These are phyloP conservation scores for Taphrina communis DNA, from an alignment of 1,139 yeast species.

Conservation along the genomic window DNA sequence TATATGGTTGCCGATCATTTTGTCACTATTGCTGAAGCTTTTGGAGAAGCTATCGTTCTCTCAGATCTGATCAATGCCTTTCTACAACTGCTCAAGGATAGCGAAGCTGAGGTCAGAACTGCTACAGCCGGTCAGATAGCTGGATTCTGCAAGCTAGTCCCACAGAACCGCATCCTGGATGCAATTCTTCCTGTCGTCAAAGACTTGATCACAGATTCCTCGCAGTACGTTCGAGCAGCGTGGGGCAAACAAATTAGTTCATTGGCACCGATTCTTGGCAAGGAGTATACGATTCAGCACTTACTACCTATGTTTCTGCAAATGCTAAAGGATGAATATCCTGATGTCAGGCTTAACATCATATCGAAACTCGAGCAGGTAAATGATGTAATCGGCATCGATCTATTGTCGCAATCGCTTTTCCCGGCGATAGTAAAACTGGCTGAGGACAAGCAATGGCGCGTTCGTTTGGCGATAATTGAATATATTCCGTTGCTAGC, in stretches of 20 bases:
- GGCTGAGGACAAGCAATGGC: constrained; percentile 97
- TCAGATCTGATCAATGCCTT: constrained; percentile 70
- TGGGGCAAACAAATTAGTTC: constrained; percentile 87
- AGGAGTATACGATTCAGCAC: constrained; percentile 77
- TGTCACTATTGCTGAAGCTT: constrained; percentile 69
- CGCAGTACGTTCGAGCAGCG: constrained; percentile 91
- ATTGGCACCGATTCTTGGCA: constrained; percentile 83
- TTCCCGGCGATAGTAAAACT: constrained; percentile 95
- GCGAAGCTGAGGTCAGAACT: constrained; percentile 95
- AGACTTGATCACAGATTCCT: constrained; percentile 84
- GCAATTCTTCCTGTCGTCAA: constrained; percentile 84
- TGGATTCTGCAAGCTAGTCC: constrained; percentile 56
- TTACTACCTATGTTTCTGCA: constrained; percentile 85
- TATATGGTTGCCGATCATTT: constrained; percentile 96
- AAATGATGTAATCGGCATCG: constrained; percentile 92
- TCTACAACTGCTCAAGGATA: constrained; percentile 79
- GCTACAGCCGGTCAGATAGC: constrained; percentile 93
- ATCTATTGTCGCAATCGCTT: constrained; percentile 79
- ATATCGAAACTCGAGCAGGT: constrained; percentile 90
- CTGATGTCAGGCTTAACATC: constrained; percentile 93
- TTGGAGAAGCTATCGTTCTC: constrained; percentile 55
- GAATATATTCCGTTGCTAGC: constrained; percentile 96
- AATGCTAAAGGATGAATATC: constrained; percentile 95
- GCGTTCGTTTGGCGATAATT: constrained; percentile 94
- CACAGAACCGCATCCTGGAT: constrained; percentile 61